Evolutionary conservation across 2,329 filamentous ascomycete species (phyloP).

Genomic region (Cercospora janseana): DNA sequence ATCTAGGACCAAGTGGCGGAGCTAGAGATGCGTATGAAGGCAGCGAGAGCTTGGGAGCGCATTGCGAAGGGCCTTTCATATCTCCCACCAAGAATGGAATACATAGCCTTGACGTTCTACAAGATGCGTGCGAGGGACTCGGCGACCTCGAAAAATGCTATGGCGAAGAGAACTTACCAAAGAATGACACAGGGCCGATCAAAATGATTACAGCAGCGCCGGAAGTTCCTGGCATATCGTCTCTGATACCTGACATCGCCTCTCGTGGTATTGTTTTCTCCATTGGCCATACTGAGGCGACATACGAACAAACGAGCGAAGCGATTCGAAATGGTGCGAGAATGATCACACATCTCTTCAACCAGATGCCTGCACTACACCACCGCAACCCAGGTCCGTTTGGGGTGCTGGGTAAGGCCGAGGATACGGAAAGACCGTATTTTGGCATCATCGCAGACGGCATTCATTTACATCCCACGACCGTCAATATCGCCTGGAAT

Average conservation of each 20-base stretch:
- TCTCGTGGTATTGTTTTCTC: conserved; percentile 67
- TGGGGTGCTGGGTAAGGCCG: conserved; percentile 68
- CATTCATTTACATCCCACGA: conserved; percentile 83
- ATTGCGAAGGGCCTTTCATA: conserved; percentile 88
- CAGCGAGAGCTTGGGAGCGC: conserved; percentile 82
- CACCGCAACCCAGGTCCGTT: conserved; percentile 89
- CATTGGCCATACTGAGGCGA: conserved; percentile 56
- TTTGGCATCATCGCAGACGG: conserved; percentile 91
- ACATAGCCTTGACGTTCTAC: conserved; percentile 72
- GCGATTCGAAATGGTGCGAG: conserved; percentile 52
- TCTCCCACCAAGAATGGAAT: conserved; percentile 81
- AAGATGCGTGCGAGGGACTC: conserved; percentile 59
- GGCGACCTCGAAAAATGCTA: conserved; percentile 69
- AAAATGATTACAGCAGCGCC: conserved; percentile 85
- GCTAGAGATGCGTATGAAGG: conserved; percentile 63
- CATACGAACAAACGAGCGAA: conserved; percentile 47
- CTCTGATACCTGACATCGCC: conserved; percentile 65
- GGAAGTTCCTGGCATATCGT: conserved; percentile 64
- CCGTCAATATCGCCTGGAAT: conserved; percentile 84
- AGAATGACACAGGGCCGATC: conserved; percentile 48
- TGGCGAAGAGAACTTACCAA: conserved; percentile 64
- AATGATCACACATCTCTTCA: conserved; percentile 55
- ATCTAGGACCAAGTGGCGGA: conserved; percentile 68
- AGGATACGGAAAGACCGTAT: conserved; percentile 59
- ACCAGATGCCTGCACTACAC: conserved; percentile 54